Evolutionary conservation across 2,329 filamentous ascomycete genomes (phyloP).

Genomic region (Hypoxylon sp.): DNA sequence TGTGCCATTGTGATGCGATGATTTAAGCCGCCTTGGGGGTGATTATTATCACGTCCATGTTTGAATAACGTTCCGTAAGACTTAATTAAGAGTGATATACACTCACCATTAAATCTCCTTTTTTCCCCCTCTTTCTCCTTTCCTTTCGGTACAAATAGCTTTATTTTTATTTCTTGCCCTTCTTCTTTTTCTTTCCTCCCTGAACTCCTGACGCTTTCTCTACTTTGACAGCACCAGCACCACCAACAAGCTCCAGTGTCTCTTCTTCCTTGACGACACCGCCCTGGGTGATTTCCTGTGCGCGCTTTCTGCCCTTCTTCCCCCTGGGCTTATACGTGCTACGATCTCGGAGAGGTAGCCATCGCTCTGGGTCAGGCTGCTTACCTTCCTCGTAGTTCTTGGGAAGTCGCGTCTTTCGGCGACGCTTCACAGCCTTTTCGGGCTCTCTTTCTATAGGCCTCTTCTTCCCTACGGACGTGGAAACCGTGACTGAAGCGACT

Average conservation of each 20-base stretch:
- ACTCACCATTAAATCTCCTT: not conserved
- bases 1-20: not conserved
- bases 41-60: not conserved
- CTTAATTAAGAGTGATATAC: not conserved
- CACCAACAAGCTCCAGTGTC: conserved; percentile 74
- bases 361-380: conserved; percentile 89
- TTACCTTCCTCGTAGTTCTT: conserved; percentile 83
- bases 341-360: conserved; percentile 91
- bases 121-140: not conserved
- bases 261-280: conserved; percentile 82
- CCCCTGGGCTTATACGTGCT: conserved; percentile 92
- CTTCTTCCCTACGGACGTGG: conserved; percentile 64
- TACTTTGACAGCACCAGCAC: conserved; percentile 74
- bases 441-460: conserved; percentile 59
- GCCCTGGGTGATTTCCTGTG: conserved; percentile 84
- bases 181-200: conserved; percentile 58
- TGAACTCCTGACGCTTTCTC: conserved; percentile 66
- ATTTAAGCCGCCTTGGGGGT: not conserved
- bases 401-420: conserved; percentile 72
- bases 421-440: conserved; percentile 64
- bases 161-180: conserved; percentile 65
- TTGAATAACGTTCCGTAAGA: not conserved
- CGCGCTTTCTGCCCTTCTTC: conserved; percentile 90
- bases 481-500: conserved; percentile 66
- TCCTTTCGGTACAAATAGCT: conserved; percentile 15